Conservation (phyloP, 2,329 filamentous ascomycete genomes). For the Colletotrichum ledebouriae region DNA sequence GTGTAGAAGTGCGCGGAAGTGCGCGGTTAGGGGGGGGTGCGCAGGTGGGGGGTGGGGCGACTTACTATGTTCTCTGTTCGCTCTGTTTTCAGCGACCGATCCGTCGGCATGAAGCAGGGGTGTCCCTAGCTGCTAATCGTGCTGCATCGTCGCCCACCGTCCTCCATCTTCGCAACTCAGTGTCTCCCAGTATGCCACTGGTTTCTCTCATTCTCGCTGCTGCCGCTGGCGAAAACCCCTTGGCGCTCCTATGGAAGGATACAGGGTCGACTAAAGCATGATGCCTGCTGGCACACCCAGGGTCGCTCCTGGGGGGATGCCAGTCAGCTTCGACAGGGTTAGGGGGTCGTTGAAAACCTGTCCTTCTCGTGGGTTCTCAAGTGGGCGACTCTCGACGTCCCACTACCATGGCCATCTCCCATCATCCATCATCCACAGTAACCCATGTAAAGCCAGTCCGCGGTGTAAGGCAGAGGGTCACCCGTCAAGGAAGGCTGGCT, state of each 20-base stretch:
- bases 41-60: too few species aligned
- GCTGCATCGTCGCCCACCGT: not conserved
- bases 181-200: not conserved
- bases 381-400: constrained; percentile 18
- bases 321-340: constrained; percentile 25
- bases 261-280: constrained; percentile 19
- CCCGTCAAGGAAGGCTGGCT: constrained; percentile 39
- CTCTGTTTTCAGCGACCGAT: constrained; percentile 27
- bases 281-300: constrained; percentile 16
- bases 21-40: too few species aligned
- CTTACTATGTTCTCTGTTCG: constrained; percentile 13
- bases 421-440: not conserved
- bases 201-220: constrained; percentile 24
- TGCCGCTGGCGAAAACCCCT: constrained; percentile 34
- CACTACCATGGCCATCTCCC: constrained; percentile 19
- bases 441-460: constrained; percentile 9
- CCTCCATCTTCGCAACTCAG: too few species aligned
- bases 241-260: constrained; percentile 25
- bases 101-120: constrained; percentile 30
- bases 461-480: constrained; percentile 36
- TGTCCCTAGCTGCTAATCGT: constrained; percentile 29
- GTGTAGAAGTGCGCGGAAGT: too few species aligned
- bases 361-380: constrained; percentile 14
- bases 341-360: constrained; percentile 18
- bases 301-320: constrained; percentile 27